These are phyloP conservation scores for Vanrija sp. DNA, from an alignment of 1,284 basidiomycete species.

Conservation along the genomic window DNA sequence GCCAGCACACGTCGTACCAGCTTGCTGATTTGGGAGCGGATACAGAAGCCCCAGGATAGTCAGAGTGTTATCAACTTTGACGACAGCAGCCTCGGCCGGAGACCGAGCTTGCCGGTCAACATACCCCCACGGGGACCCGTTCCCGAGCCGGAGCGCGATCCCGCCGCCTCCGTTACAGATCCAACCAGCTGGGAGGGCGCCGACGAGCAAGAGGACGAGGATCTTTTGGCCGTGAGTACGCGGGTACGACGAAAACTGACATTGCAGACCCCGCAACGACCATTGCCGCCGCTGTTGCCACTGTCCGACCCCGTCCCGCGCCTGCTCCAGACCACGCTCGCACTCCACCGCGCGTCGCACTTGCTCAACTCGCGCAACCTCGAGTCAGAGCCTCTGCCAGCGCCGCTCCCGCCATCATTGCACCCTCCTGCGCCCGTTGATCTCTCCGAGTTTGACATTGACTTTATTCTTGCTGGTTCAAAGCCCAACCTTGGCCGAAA, in stretches of 20 bases:
- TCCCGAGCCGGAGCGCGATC: too few species aligned
- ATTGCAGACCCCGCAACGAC: conserved; percentile 23
- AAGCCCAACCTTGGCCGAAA: conserved; percentile 37
- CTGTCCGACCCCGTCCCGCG: conserved; percentile 49
- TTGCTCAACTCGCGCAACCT: conserved; percentile 44
- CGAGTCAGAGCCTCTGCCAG: conserved; percentile 45
- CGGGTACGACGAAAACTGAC: not conserved
- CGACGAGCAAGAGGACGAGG: too few species aligned
- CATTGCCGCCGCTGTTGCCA: conserved; percentile 46
- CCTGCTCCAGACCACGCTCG: conserved; percentile 44
- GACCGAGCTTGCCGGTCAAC: conserved; percentile 14
- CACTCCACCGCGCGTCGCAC: conserved; percentile 47
- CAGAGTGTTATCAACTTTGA: not conserved
- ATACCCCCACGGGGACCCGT: conserved; percentile 3
- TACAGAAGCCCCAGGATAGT: conserved; percentile 13
- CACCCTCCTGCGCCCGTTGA: conserved; percentile 49
- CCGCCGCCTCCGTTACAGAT: conserved; percentile 5
- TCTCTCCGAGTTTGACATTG: conserved; percentile 51
- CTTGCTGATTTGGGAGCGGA: conserved; percentile 40
- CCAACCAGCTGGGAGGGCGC: conserved; percentile 13
- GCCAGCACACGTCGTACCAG: conserved; percentile 31
- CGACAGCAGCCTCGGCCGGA: not conserved
- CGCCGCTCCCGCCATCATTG: conserved; percentile 44
- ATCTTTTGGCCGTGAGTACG: too few species aligned
- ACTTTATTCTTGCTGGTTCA: conserved; percentile 50